Conservation (phyloP, 495 filamentous ascomycete species). For the Talaromyces liani region DNA sequence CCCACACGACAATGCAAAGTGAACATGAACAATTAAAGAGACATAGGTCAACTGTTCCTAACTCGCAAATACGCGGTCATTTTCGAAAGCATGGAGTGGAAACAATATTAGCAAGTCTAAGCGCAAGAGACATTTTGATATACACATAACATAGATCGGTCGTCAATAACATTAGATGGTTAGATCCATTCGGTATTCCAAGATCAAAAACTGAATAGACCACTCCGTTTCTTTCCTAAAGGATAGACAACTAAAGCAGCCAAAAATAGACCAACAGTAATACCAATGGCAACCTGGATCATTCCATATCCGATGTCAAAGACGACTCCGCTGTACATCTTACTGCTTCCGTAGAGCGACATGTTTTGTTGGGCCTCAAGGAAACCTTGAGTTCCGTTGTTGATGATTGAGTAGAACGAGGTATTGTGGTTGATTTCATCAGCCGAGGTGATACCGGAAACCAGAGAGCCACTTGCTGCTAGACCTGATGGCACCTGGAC, state of each 20-base stretch:
- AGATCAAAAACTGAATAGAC: constrained; percentile 75
- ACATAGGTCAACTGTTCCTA: neutral
- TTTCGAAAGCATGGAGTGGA: neutral
- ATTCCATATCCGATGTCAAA: constrained; percentile 83
- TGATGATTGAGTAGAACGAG: constrained; percentile 32
- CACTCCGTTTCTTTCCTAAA: constrained; percentile 81
- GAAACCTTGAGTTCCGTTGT: constrained; percentile 43
- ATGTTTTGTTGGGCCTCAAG: constrained; percentile 36
- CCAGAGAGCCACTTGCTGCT: constrained; percentile 72
- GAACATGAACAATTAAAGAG: neutral
- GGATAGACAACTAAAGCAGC: constrained; percentile 86
- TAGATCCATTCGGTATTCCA: neutral
- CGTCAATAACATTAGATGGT: neutral
- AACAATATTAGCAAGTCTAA: neutral
- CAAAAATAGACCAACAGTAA: constrained; percentile 84
- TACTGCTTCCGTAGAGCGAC: constrained; percentile 14
- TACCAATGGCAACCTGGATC: constrained; percentile 87
- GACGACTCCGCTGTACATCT: constrained; percentile 45
- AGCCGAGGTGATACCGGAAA: constrained; percentile 78
- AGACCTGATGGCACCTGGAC: constrained; percentile 90
- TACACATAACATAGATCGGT: neutral
- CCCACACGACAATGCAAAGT: neutral
- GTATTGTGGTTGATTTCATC: constrained; percentile 61
- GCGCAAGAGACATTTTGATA: neutral
- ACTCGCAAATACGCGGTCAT: neutral